Evolutionary conservation across 352 stramenopile genomes (phyloP).

Genomic region (Phytophthora citricola): DNA sequence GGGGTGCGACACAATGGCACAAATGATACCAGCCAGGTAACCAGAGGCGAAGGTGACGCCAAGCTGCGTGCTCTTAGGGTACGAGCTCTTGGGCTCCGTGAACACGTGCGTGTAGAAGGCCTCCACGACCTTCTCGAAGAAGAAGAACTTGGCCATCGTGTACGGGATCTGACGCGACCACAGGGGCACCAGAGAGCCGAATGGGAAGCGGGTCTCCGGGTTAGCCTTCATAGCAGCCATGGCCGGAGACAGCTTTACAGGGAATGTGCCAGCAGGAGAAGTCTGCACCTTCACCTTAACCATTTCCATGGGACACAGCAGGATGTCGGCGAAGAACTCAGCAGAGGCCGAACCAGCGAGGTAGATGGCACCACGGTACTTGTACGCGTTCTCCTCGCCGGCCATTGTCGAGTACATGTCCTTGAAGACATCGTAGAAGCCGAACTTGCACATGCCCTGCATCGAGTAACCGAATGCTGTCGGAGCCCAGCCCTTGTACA

Average conservation of each 20-base stretch:
- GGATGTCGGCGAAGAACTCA: slow-evolving; percentile 94
- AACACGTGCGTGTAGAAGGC: slow-evolving; percentile 90
- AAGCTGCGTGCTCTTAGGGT: slow-evolving; percentile 94
- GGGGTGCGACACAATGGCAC: slow-evolving; percentile 98
- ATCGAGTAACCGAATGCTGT: slow-evolving; percentile 92
- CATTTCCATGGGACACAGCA: slow-evolving; percentile 95
- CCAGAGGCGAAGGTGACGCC: slow-evolving; percentile 96
- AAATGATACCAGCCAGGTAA: slow-evolving; percentile 98
- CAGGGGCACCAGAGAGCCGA: slow-evolving; percentile 90
- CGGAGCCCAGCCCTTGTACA: slow-evolving; percentile 93
- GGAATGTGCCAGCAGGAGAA: slow-evolving; percentile 88
- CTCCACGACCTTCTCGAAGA: slow-evolving; percentile 93
- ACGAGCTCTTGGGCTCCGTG: slow-evolving; percentile 90
- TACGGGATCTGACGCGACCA: slow-evolving; percentile 96
- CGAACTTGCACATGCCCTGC: slow-evolving; percentile 93
- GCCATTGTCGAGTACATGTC: slow-evolving; percentile 92
- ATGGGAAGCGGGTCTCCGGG: slow-evolving; percentile 90
- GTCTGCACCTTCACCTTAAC: slow-evolving; percentile 95
- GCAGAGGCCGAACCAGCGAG: slow-evolving; percentile 92
- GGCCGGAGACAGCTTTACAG: slow-evolving; percentile 65
- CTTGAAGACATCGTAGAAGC: slow-evolving; percentile 96
- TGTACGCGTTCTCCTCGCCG: slow-evolving; percentile 92
- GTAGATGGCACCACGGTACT: slow-evolving; percentile 93
- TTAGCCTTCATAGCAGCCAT: slow-evolving; percentile 85
- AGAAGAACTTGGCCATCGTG: slow-evolving; percentile 99